phyloP scores from a whole-genome alignment of 192 early-diverging fungal genomes.

The Pilobolus umbonatus region DNA sequence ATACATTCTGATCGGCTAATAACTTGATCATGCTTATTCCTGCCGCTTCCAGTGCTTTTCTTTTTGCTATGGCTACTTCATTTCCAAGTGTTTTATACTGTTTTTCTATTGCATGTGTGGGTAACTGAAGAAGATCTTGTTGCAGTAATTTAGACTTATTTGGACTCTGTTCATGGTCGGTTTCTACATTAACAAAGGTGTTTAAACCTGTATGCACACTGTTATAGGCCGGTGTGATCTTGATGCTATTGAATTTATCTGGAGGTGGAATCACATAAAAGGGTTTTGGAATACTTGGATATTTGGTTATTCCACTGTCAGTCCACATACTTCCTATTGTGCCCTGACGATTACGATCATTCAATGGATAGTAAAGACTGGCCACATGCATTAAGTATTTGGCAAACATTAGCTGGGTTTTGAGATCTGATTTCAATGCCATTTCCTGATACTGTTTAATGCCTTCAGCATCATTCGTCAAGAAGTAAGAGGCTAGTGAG shows the following conservation, averaged over 20 bases:
- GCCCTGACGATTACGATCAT: neutral
- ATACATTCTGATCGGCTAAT: constrained; percentile 58
- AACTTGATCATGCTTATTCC: constrained; percentile 64
- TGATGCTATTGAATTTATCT: too few species aligned
- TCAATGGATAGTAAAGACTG: constrained; percentile 25
- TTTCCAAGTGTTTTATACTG: neutral
- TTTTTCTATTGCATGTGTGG: neutral
- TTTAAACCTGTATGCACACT: too few species aligned
- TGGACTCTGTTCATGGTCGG: too few species aligned
- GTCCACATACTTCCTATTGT: constrained; percentile 10
- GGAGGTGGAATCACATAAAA: constrained; percentile 1
- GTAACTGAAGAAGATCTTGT: constrained; percentile 1
- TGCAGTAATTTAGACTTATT: too few species aligned
- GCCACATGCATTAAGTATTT: constrained; percentile 72
- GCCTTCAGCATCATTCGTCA: constrained; percentile 18
- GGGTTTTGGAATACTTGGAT: neutral
- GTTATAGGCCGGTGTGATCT: too few species aligned
- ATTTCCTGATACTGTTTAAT: constrained; percentile 67
- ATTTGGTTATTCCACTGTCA: neutral
- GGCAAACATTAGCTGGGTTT: constrained; percentile 68
- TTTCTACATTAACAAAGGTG: too few species aligned
- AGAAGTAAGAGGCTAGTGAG: constrained; percentile 17
- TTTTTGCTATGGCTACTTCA: constrained; percentile 3
- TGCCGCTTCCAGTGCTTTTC: constrained; percentile 40
- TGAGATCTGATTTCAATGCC: constrained; percentile 69